A percentile compares a stretch with the other conserved stretches of the same genome.
Evolutionary conservation across 2,329 filamentous ascomycete species (phyloP).

Genomic region (Pseudogymnoascus sp.): DNA sequence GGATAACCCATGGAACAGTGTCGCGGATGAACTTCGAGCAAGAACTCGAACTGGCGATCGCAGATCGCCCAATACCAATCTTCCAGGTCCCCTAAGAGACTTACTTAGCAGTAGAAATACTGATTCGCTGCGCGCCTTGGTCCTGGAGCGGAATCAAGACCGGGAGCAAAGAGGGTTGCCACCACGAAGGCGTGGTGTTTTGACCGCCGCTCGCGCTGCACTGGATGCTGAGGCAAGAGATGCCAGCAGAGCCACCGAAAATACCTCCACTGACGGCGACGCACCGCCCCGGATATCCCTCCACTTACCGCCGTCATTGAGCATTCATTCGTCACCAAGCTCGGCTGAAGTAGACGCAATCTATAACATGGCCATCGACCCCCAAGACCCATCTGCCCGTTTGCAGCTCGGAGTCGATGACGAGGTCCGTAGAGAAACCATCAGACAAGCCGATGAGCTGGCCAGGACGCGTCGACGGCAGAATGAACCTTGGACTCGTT

Average conservation of each 20-base stretch:
- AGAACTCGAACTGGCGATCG: constrained; percentile 15
- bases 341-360: constrained; percentile 36
- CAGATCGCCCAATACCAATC: constrained; percentile 17
- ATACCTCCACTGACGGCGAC: constrained; percentile 10
- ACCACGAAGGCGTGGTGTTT: constrained; percentile 21
- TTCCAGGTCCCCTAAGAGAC: constrained; percentile 24
- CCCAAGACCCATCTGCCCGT: constrained; percentile 19
- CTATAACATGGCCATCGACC: constrained; percentile 29
- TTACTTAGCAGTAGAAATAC: constrained; percentile 24
- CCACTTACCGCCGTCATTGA: constrained; percentile 21
- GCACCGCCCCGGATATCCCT: neutral
- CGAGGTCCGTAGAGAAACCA: constrained; percentile 26
- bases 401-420: constrained; percentile 23
- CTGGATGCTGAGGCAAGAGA: constrained; percentile 17
- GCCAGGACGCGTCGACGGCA: neutral
- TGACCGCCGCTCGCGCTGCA: constrained; percentile 13
- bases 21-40: constrained; percentile 14
- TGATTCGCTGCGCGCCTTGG: constrained; percentile 26
- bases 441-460: constrained; percentile 6
- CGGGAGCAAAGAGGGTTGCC: constrained; percentile 22
- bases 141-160: constrained; percentile 29
- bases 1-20: neutral
- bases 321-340: constrained; percentile 24
- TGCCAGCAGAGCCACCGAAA: constrained; percentile 14
- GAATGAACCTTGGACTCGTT: constrained; percentile 15